Conservation (phyloP, 495 filamentous ascomycete species). For the Aspergillus hancockii region DNA sequence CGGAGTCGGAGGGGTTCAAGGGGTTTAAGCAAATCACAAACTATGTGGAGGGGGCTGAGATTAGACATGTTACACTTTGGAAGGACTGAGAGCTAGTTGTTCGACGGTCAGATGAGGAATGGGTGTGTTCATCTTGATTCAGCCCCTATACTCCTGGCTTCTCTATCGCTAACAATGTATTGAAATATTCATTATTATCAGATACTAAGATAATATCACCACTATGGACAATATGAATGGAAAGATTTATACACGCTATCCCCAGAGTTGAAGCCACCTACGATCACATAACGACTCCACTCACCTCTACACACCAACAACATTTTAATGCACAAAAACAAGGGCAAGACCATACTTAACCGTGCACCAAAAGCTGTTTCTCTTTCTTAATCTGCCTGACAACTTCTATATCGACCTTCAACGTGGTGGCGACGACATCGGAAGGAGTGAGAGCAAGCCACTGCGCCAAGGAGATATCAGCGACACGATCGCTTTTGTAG, state of each 20-base stretch:
- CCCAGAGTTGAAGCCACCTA: too few relatives aligned
- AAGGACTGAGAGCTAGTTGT: background rate
- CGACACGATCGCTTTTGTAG: slow-evolving; percentile 64
- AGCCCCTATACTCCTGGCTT: too few relatives aligned
- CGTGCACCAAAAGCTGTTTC: slow-evolving; percentile 55
- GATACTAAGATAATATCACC: too few relatives aligned
- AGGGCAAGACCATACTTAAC: slow-evolving; percentile 4
- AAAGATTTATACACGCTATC: too few relatives aligned
- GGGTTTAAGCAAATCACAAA: slow-evolving; percentile 36
- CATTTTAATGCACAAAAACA: too few relatives aligned
- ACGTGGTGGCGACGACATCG: slow-evolving; percentile 56
- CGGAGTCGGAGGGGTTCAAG: slow-evolving; percentile 33
- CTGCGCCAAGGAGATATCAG: slow-evolving; percentile 61
- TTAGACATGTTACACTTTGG: slow-evolving; percentile 37
- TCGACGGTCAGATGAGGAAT: too few relatives aligned
- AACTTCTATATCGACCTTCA: slow-evolving; percentile 58
- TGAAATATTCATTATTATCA: too few relatives aligned
- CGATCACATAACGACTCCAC: too few relatives aligned
- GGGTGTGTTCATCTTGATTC: too few relatives aligned
- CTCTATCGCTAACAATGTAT: too few relatives aligned
- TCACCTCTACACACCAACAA: too few relatives aligned
- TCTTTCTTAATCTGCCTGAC: slow-evolving; percentile 61
- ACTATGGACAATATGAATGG: too few relatives aligned
- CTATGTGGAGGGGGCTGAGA: slow-evolving; percentile 36
- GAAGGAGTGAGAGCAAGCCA: slow-evolving; percentile 65